Evolutionary conservation across 2,329 filamentous ascomycete genomes (phyloP).

Genomic region (Sporothrix curviconia): DNA sequence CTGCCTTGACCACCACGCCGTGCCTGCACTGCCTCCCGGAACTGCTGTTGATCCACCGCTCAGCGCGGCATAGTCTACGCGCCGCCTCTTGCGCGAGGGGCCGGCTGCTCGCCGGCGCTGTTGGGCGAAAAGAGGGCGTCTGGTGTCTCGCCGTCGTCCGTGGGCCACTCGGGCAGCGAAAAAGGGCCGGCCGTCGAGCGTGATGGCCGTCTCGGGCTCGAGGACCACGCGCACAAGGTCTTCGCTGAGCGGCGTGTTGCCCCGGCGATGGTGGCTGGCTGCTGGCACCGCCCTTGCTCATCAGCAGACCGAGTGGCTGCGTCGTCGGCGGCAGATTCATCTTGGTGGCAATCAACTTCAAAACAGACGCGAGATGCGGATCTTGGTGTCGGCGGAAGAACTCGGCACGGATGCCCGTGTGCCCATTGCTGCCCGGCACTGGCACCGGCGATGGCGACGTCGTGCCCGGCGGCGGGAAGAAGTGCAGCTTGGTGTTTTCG

Average conservation of each 20-base stretch:
- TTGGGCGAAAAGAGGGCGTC: background rate
- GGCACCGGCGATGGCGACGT: background rate
- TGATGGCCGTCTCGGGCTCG: conserved; percentile 52
- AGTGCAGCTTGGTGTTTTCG: conserved; percentile 55
- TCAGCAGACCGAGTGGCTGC: conserved; percentile 58
- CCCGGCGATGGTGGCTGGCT: conserved; percentile 59
- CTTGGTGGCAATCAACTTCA: conserved; percentile 74
- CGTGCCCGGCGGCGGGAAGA: conserved; percentile 22
- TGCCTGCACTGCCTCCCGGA: background rate
- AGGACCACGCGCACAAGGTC: conserved; percentile 61
- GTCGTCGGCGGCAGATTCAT: conserved; percentile 59
- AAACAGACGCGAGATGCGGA: conserved; percentile 66
- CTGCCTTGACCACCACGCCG: conserved; percentile 55
- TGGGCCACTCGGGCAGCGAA: conserved; percentile 18
- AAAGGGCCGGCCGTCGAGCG: conserved; percentile 51
- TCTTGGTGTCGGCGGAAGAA: conserved; percentile 67
- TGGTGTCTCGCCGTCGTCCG: background rate
- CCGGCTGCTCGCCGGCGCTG: conserved; percentile 20
- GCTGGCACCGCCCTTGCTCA: conserved; percentile 56
- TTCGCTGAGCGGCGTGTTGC: conserved; percentile 63
- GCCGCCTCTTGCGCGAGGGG: conserved; percentile 26
- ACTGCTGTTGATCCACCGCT: conserved; percentile 30
- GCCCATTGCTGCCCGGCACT: background rate
- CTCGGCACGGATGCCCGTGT: conserved; percentile 50
- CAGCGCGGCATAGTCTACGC: conserved; percentile 27